Base-by-base conservation (phyloP, 176 grass and related monocot genomes). In the Tillandsia leiboldiana region DNA sequence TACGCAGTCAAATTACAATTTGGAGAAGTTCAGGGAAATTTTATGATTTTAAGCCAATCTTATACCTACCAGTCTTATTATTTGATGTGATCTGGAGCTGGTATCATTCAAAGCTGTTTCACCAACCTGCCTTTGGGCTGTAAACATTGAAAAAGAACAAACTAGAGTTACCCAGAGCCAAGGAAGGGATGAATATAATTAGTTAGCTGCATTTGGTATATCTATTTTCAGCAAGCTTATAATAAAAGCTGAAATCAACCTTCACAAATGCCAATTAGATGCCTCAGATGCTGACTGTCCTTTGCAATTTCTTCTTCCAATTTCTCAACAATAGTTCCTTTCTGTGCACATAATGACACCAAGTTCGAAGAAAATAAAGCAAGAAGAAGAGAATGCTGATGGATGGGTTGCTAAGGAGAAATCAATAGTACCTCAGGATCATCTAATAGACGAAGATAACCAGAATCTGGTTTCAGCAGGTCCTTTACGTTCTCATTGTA, bases 51-150 rank as follows among this genome's bases (percentile, higher is more conserved):
- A 42, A 42, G 33, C 33, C 33, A 42, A 61, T 64, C 49, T 78
- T 52, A 28, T 56, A 77, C 20, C 64, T 87, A 94, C 95, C 84
- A 99, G 90, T 81, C 90, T 90, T 83, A 99, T 94, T 81, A 99
- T 99, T 90, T 99, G 95, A 78, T 99, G 95, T 48, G 95, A 99
- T 52, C 95, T 83, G 76, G 95, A 99, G 72, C 95, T 99, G 71
- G 73, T 88, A 52, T 99, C 87, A 78, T 99, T 99, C 65, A 92
- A 77, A 69, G 89, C 95, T 48, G 90, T 99, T 82, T 99, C 95
- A 67, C 90, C 95, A 65, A 99, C 90, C 68, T 94, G 95, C 72
- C 95, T 99, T 94, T 99, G 86, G 75, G 83, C 95, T 99, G 84
- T 65, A 70, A n/a, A 69, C 49, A 72, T 74, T 58, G 12, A 72